phyloP scores from a whole-genome alignment of 2,329 filamentous ascomycete species.

The Periconia macrospinosa region DNA sequence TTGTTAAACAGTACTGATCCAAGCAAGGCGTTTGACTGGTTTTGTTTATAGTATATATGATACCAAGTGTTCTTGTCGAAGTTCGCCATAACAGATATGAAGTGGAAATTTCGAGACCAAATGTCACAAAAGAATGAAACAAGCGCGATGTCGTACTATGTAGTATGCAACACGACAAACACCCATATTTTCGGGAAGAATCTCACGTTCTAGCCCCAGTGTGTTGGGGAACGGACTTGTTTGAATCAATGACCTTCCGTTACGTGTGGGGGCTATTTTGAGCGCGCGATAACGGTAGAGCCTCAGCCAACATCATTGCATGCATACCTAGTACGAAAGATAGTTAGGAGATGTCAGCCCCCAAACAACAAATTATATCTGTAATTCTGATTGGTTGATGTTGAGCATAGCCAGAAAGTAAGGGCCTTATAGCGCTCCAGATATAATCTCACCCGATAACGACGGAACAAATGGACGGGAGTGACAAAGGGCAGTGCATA shows the following conservation, averaged over 20 bases:
- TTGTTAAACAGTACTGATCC: conserved; percentile 11
- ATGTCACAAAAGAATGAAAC: too few relatives aligned
- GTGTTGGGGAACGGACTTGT: too few relatives aligned
- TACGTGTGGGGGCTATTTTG: neutral
- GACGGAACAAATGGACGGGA: neutral
- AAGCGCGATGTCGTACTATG: too few relatives aligned
- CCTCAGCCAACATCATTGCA: too few relatives aligned
- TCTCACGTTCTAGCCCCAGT: too few relatives aligned
- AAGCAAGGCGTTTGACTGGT: conserved; percentile 2
- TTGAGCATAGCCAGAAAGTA: neutral
- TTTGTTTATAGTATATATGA: conserved; percentile 11
- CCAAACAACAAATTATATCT: too few relatives aligned
- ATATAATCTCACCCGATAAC: neutral
- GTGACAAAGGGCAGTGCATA: too few relatives aligned
- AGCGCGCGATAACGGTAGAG: neutral
- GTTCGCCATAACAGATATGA: conserved; percentile 3
- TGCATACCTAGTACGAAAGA: too few relatives aligned
- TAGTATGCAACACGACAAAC: too few relatives aligned
- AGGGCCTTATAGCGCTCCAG: neutral
- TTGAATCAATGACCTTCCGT: neutral
- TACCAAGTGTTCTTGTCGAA: conserved; percentile 19
- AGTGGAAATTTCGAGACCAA: neutral
- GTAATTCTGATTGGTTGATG: too few relatives aligned
- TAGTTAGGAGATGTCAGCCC: too few relatives aligned
- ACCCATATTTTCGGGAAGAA: too few relatives aligned